Evolutionary conservation across 2,329 filamentous ascomycete genomes (phyloP), one percentile per base, ranked within the genome.

Genomic region (Neocucurbitaria cava): DNA sequence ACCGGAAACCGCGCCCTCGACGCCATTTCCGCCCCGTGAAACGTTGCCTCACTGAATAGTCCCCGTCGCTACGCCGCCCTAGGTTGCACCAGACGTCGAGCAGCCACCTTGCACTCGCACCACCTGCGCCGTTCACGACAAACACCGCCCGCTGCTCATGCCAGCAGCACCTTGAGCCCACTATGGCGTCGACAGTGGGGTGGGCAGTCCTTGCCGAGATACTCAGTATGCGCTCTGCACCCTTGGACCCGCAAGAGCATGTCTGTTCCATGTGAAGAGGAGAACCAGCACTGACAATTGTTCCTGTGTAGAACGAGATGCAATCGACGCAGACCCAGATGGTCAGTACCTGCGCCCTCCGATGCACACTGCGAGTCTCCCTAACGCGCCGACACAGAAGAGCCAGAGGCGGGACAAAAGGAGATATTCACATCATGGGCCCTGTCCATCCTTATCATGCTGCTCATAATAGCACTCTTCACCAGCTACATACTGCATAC

Each of bases 381-480:
- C 78, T 79, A 76, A 78, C 75, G 56, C 56, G 38, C 62, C 56
- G 43, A 61, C 46, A 68, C 73, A 86, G 86, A 87, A 67, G 86
- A 87, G 67, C 86, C 88, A 56, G 92, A 96, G 77, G 89, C 91
- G 39, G 89, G 91, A 43, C 87, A 96, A 77, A 93, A 96, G 82
- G 95, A 99, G 81, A 90, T 96, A 62, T 91, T 92, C 74, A 90
- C 93, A 68, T 97, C 95, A 80, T 97, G 92, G 92, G 93, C 94
- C 26, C 87, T 99, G 64, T 96, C 97, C 79, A 99, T 99, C 72
- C 87, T 96, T 68, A 96, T 99, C 68, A 85, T 92, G 80, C 87
- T 99, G 67, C 87, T 99, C 69, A 96, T 98, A 65, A 86, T 90
- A 63, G 94, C 95, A 59, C 91, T 99, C 68, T 96, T 98, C 77